Evolutionary conservation across 2,329 filamentous ascomycete species (phyloP).

Genomic region (Rhynchosporium graminicola): DNA sequence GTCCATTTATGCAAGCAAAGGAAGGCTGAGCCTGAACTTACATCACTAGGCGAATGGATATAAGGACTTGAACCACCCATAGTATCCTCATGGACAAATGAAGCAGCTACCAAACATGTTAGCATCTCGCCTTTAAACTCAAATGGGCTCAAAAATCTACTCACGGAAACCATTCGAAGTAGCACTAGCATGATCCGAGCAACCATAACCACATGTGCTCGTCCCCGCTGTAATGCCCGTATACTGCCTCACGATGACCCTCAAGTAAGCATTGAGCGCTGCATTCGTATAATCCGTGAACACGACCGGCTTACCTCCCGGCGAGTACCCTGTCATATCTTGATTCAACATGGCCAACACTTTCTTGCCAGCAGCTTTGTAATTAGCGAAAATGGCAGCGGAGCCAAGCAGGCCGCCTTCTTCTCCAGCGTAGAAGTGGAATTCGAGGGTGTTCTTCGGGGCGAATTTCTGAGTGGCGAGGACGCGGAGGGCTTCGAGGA

Average conservation of each 20-base stretch:
- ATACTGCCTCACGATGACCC: constrained; percentile 4
- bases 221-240: neutral
- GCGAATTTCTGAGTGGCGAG: constrained; percentile 70
- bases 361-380: constrained; percentile 68
- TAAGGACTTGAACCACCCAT: constrained; percentile 1
- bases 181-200: constrained; percentile 19
- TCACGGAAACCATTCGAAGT: constrained; percentile 18
- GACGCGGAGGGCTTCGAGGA: constrained; percentile 83
- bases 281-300: constrained; percentile 14
- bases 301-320: constrained; percentile 2
- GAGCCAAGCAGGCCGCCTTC: constrained; percentile 83
- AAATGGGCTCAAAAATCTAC: neutral
- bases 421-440: constrained; percentile 92
- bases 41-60: constrained; percentile 7
- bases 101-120: constrained; percentile 2
- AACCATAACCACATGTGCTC: constrained; percentile 12
- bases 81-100: constrained; percentile 11
- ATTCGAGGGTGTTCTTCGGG: constrained; percentile 84
- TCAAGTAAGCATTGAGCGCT: constrained; percentile 7
- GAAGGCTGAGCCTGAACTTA: neutral
- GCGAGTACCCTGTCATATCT: constrained; percentile 77
- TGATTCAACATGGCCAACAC: constrained; percentile 96
- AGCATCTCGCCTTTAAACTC: neutral
- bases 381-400: constrained; percentile 81
- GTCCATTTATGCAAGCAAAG: neutral